These are phyloP conservation scores for Botrytis pseudocinerea DNA, from an alignment of 2,329 filamentous ascomycete species.

Conservation along the genomic window DNA sequence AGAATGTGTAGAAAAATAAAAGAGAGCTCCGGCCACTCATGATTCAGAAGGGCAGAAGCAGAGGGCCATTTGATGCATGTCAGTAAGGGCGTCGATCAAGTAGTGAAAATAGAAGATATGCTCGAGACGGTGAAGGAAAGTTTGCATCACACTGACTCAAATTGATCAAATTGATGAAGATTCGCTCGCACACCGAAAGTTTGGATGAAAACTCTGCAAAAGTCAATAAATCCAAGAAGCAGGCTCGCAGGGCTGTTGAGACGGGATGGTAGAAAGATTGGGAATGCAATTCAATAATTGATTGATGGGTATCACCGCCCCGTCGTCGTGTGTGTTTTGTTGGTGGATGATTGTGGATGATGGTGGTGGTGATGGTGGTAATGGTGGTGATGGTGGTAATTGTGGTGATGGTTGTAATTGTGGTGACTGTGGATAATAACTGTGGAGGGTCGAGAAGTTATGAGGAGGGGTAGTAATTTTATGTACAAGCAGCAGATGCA, in stretches of 20 bases:
- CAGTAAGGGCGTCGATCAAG: constrained; percentile 13
- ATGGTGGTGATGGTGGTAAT: not conserved
- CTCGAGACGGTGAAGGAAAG: constrained; percentile 13
- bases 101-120: not conserved
- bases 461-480: not conserved
- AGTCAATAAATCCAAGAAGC: not conserved
- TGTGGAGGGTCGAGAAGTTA: not conserved
- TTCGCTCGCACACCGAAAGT: constrained; percentile 12
- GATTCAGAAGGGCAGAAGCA: constrained; percentile 1
- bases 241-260: not conserved
- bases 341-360: not conserved
- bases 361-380: not conserved
- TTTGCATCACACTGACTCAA: constrained; percentile 7
- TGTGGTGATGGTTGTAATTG: not conserved
- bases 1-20: not conserved
- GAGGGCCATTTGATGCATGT: not conserved
- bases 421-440: not conserved
- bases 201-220: constrained; percentile 15
- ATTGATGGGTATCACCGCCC: constrained; percentile 1
- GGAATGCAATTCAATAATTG: not conserved
- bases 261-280: not conserved
- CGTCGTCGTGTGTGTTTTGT: not conserved
- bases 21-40: constrained; percentile 15
- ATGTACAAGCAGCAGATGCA: not conserved
- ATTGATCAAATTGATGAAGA: not conserved